phyloP scores from a whole-genome alignment of 2,329 filamentous ascomycete species.

The Penicillium frequentans region DNA sequence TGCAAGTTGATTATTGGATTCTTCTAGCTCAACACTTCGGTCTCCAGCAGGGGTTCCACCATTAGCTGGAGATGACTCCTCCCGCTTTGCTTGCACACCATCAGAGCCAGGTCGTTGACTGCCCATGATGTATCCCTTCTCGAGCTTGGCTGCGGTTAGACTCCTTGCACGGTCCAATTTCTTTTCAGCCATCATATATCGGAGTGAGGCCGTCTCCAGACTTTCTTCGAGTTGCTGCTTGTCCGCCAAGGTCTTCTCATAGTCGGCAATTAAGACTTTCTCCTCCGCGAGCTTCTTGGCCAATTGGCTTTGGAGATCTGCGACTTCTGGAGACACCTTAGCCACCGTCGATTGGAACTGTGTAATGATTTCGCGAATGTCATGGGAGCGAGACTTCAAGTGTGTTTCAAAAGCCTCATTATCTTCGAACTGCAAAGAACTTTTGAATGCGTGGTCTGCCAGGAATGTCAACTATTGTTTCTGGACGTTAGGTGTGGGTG shows the following conservation, averaged over 20 bases:
- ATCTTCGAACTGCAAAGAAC: slow-evolving; percentile 57
- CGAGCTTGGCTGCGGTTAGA: slow-evolving; percentile 83
- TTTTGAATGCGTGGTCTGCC: slow-evolving; percentile 45
- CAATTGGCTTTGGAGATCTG: slow-evolving; percentile 72
- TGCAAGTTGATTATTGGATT: slow-evolving; percentile 73
- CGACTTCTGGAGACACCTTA: slow-evolving; percentile 63
- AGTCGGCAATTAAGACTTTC: slow-evolving; percentile 74
- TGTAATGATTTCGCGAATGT: slow-evolving; percentile 73
- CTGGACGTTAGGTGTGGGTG: slow-evolving; percentile 1
- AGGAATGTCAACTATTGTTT: background rate
- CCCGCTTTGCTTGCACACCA: slow-evolving; percentile 50
- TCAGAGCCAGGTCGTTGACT: slow-evolving; percentile 52
- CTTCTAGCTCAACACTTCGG: slow-evolving; percentile 67
- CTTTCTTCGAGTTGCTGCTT: slow-evolving; percentile 84
- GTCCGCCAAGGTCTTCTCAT: slow-evolving; percentile 73
- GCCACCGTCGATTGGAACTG: slow-evolving; percentile 58
- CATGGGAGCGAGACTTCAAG: slow-evolving; percentile 70
- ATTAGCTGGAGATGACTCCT: slow-evolving; percentile 54
- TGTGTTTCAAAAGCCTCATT: slow-evolving; percentile 71
- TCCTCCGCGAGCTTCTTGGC: slow-evolving; percentile 74
- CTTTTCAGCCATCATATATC: slow-evolving; percentile 95
- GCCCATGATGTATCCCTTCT: slow-evolving; percentile 80
- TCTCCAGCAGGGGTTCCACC: slow-evolving; percentile 54
- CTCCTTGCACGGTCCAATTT: slow-evolving; percentile 89
- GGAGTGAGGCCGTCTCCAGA: slow-evolving; percentile 80